Base-by-base conservation (phyloP, 2,329 filamentous ascomycete species). In the Paradendryphiella salina region DNA sequence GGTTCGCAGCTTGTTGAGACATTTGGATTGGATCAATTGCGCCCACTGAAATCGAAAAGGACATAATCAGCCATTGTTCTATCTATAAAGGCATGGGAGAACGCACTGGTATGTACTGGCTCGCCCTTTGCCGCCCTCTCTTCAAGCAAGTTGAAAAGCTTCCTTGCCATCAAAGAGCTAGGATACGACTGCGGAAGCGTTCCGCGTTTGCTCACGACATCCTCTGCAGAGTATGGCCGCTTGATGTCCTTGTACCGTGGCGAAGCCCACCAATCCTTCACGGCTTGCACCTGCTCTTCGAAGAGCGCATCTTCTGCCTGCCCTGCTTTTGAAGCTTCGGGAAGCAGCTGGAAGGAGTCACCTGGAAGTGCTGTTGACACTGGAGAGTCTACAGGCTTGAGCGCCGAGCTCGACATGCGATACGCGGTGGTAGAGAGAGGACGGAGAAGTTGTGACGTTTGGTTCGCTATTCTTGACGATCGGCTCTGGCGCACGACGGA, bases 21-120 rank as follows among this genome's bases (percentile, higher is more conserved):
- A 99, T 97, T 77, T 99, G 94, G 9, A 97, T 86, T n/a, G 94
- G 94, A 70, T 99, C 94, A 75, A 99, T 95, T 53, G 92, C 94
- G 63, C 94, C 94, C 88, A 99, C 89, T 93, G 56, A 23, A 49
- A 28, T 46, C 29, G 14, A 18, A 32, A 52, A n/a, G 49, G 17
- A 32, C 6, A 34, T 28, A 14, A 70, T 71, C 66, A 71, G 72
- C 59, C 41, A 58, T 56, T 65, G 43, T 49, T 54, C 61, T 60
- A 53, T 58, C 50, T 65, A 61, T 46, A 36, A 35, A 60, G 52
- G 39, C 32, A 52, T 52, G 50, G 48, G 51, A 43, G 28, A 47
- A 76, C 85, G 69, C 78, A 93, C 89, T 92, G 13, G 94, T 97
- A 74, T 97, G 93, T 54, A 97, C 89, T 15, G 94, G 94, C 73